Evolutionary conservation across 2,329 filamentous ascomycete species (phyloP).

Genomic region (Pseudocercospora macadamiae): DNA sequence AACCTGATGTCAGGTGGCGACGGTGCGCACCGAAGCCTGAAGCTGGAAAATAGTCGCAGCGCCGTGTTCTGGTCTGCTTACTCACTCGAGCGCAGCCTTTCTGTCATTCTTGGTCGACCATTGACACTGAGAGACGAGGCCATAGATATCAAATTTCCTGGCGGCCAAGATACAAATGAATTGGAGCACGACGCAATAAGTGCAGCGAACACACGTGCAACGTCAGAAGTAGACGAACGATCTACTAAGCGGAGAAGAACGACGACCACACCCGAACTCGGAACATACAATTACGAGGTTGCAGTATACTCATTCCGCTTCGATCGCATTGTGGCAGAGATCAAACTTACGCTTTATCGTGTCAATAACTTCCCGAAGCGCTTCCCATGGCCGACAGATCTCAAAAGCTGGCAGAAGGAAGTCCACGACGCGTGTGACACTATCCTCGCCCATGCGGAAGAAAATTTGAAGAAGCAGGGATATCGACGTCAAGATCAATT

Average conservation of each 20-base stretch:
- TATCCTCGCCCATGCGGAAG: background rate
- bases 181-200: background rate
- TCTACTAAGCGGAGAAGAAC: background rate
- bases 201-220: background rate
- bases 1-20: background rate
- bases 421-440: background rate
- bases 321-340: constrained; percentile 3
- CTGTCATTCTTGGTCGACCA: background rate
- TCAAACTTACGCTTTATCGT: constrained; percentile 2
- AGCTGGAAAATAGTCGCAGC: background rate
- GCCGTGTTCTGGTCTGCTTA: background rate
- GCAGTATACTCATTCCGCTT: background rate
- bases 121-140: background rate
- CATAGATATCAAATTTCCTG: background rate
- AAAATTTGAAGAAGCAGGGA: background rate
- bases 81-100: background rate
- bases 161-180: background rate
- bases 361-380: background rate
- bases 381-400: background rate
- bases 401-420: background rate
- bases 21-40: background rate
- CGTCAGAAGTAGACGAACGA: background rate
- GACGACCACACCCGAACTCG: background rate
- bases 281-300: background rate
- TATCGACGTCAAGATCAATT: background rate